Conservation (phyloP, 345 rosid genomes). For the Heritiera littoralis region DNA sequence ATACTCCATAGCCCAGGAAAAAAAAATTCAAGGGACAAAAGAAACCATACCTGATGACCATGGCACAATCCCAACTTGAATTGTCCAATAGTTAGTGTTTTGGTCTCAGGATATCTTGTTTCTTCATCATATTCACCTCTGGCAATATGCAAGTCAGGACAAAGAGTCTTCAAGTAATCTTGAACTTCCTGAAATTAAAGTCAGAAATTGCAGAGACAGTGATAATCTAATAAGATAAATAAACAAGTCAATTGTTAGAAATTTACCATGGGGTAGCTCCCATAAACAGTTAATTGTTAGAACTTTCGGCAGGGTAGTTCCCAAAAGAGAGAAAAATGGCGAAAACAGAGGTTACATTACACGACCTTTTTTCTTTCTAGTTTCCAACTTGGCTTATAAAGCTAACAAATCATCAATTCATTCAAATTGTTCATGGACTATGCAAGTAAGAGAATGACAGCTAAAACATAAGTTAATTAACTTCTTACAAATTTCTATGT, state of each 20-base stretch:
- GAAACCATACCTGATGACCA: constrained; percentile 78
- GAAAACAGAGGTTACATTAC: neutral
- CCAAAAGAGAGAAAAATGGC: neutral
- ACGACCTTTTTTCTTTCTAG: too few relatives aligned
- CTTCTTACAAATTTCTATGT: neutral
- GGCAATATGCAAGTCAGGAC: constrained; percentile 86
- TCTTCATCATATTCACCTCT: constrained; percentile 92
- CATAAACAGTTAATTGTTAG: neutral
- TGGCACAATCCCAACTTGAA: constrained; percentile 93
- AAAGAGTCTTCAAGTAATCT: constrained; percentile 85
- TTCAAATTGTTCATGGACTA: neutral
- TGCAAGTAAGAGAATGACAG: neutral
- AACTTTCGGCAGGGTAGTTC: too few relatives aligned
- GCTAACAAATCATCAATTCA: neutral
- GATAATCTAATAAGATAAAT: neutral
- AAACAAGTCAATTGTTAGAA: neutral
- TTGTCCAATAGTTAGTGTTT: constrained; percentile 89
- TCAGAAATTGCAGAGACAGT: neutral
- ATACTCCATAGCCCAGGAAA: neutral
- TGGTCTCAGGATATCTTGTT: constrained; percentile 76
- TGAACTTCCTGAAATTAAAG: constrained; percentile 67
- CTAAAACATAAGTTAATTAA: neutral
- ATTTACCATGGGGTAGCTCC: neutral
- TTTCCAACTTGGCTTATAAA: neutral
- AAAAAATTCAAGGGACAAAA: neutral